Evolutionary conservation across 352 stramenopile species (phyloP).

Genomic region (Phytopythium delawarense): DNA sequence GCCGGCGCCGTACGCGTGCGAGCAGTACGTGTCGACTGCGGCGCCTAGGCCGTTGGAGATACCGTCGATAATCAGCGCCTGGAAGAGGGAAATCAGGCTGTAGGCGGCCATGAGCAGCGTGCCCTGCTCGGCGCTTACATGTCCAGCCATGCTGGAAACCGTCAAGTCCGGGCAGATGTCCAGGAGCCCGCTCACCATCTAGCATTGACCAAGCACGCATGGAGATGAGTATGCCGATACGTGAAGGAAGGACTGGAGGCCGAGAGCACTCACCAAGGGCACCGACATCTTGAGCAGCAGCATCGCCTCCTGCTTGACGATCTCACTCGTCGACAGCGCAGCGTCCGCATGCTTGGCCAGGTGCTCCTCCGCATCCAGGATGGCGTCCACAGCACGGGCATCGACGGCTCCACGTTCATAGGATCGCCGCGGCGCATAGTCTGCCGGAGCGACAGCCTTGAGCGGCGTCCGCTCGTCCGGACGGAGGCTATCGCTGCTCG

Average conservation of each 20-base stretch:
- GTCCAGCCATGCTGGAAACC: constrained; percentile 4
- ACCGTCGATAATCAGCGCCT: constrained; percentile 14
- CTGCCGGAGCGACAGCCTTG: background rate
- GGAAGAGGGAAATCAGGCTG: constrained; percentile 12
- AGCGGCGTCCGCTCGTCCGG: constrained; percentile 9
- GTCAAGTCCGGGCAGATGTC: constrained; percentile 7
- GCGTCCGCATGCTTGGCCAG: constrained; percentile 16
- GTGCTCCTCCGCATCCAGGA: constrained; percentile 34
- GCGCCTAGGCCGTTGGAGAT: constrained; percentile 21
- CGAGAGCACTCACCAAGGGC: constrained; percentile 19
- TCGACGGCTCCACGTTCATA: constrained; percentile 2
- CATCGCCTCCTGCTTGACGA: constrained; percentile 32
- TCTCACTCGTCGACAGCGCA: constrained; percentile 22
- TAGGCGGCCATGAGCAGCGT: constrained; percentile 10
- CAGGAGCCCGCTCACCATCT: constrained; percentile 6
- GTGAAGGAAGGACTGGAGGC: background rate
- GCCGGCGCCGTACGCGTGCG: constrained; percentile 25
- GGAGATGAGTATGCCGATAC: background rate
- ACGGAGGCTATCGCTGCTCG: constrained; percentile 4
- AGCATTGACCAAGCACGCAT: background rate
- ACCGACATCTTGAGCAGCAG: constrained; percentile 28
- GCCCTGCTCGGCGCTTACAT: background rate
- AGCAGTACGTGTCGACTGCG: constrained; percentile 33
- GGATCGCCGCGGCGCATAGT: background rate
- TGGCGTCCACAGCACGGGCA: constrained; percentile 21